phyloP scores from a whole-genome alignment of 805 yeast species.

The Kodamaea lidongshanica region DNA sequence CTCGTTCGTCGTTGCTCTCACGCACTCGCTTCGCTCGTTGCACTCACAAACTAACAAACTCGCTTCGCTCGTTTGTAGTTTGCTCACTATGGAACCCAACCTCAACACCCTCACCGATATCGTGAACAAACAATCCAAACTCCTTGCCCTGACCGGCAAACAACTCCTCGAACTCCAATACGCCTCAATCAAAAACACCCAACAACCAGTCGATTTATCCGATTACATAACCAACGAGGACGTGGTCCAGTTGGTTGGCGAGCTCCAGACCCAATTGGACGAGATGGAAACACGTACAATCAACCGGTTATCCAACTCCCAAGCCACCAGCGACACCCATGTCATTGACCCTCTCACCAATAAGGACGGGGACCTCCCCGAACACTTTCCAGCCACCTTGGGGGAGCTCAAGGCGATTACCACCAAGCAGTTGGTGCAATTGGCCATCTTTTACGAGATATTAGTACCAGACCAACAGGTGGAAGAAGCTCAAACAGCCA shows the following conservation, averaged over 20 bases:
- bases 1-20: no score
- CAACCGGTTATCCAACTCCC: constrained; percentile 62
- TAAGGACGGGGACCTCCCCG: constrained; percentile 71
- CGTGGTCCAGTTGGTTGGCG: constrained; percentile 79
- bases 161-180: constrained; percentile 69
- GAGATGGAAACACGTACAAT: constrained; percentile 70
- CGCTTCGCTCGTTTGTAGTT: no score
- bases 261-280: constrained; percentile 82
- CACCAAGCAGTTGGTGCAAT: constrained; percentile 41
- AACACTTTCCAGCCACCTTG: constrained; percentile 53
- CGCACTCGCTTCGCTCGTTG: no score
- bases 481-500: constrained; percentile 5
- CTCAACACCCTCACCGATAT: constrained; percentile 46
- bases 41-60: no score
- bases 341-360: constrained; percentile 65
- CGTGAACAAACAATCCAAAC: constrained; percentile 58
- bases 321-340: constrained; percentile 34
- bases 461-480: constrained; percentile 54
- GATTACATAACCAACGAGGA: constrained; percentile 79
- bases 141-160: constrained; percentile 74
- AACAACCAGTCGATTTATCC: constrained; percentile 27
- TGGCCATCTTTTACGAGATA: constrained; percentile 71
- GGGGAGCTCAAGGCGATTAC: constrained; percentile 44
- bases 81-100: no score
- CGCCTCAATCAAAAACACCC: constrained; percentile 35